These are phyloP conservation scores for Coffea canephora DNA, from an alignment of 257 asterid genomes.

Conservation along the genomic window DNA sequence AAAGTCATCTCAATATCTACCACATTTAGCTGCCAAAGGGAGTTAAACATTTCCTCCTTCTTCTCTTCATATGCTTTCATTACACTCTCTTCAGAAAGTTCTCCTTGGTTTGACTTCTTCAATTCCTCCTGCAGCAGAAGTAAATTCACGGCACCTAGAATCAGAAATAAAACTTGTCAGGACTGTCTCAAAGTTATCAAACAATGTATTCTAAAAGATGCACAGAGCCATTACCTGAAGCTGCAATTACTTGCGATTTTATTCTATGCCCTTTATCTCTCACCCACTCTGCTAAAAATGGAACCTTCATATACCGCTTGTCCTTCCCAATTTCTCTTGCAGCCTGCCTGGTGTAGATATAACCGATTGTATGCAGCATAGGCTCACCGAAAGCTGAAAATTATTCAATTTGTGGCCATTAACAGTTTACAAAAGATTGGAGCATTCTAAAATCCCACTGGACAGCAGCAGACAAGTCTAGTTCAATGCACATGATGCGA, in stretches of 20 bases:
- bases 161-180: conserved; percentile 5
- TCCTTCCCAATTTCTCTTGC: conserved; percentile 75
- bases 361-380: conserved; percentile 80
- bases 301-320: conserved; percentile 76
- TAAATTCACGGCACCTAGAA: conserved; percentile 60
- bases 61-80: conserved; percentile 52
- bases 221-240: conserved; percentile 57
- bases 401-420: neutral
- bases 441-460: neutral
- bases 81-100: conserved; percentile 49
- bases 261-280: conserved; percentile 70
- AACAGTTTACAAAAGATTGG: neutral
- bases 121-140: conserved; percentile 67
- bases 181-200: neutral
- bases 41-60: conserved; percentile 57
- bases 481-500: neutral
- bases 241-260: conserved; percentile 68
- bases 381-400: conserved; percentile 85
- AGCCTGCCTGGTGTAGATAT: conserved; percentile 84
- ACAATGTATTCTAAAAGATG: conserved; percentile 6
- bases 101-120: conserved; percentile 52
- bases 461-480: neutral
- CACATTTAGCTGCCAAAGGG: conserved; percentile 80
- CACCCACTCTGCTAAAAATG: conserved; percentile 82
- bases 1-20: conserved; percentile 77